Percentiles rank a stretch among this genome's conserved stretches.
Conservation (phyloP, 768 basidiomycete genomes). For the Pleurotus salmoneostramineus region DNA sequence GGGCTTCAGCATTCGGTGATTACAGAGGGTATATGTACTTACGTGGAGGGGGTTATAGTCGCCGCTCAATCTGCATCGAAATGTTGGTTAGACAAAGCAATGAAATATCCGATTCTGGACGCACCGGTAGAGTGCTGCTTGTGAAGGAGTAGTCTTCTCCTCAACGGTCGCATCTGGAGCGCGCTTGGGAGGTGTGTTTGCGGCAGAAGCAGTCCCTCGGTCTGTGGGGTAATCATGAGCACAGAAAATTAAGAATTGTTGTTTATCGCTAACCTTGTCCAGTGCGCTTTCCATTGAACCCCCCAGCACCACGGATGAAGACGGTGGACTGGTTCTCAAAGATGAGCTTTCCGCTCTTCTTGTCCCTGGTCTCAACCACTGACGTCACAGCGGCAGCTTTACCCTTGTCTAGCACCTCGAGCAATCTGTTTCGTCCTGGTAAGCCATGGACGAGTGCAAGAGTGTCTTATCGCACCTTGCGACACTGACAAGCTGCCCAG, state of each 20-base stretch:
- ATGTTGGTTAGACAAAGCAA: neutral
- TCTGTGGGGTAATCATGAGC: slow-evolving; percentile 41
- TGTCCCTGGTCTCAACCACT: slow-evolving; percentile 78
- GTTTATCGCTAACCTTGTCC: slow-evolving; percentile 57
- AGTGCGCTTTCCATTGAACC: slow-evolving; percentile 87
- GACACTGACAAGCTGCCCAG: slow-evolving; percentile 72
- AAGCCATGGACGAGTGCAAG: neutral
- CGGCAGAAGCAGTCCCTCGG: slow-evolving; percentile 83
- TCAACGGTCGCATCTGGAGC: slow-evolving; percentile 82
- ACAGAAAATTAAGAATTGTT: neutral
- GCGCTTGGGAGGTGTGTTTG: slow-evolving; percentile 78
- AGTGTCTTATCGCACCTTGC: slow-evolving; percentile 47
- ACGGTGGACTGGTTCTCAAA: slow-evolving; percentile 93
- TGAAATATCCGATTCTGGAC: slow-evolving; percentile 11
- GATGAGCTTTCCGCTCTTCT: slow-evolving; percentile 68
- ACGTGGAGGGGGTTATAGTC: slow-evolving; percentile 91
- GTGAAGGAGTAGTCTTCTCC: slow-evolving; percentile 77
- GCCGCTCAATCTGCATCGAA: slow-evolving; percentile 66
- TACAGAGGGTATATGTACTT: slow-evolving; percentile 18
- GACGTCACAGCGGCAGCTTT: slow-evolving; percentile 90
- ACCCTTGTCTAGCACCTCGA: slow-evolving; percentile 86
- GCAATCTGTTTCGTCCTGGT: slow-evolving; percentile 35
- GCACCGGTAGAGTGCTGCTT: slow-evolving; percentile 91
- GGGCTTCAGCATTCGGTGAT: neutral
- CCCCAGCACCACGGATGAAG: slow-evolving; percentile 92